phyloP scores from a whole-genome alignment of 139 green algal species.

The Chlamydomonas sphaeroides region DNA sequence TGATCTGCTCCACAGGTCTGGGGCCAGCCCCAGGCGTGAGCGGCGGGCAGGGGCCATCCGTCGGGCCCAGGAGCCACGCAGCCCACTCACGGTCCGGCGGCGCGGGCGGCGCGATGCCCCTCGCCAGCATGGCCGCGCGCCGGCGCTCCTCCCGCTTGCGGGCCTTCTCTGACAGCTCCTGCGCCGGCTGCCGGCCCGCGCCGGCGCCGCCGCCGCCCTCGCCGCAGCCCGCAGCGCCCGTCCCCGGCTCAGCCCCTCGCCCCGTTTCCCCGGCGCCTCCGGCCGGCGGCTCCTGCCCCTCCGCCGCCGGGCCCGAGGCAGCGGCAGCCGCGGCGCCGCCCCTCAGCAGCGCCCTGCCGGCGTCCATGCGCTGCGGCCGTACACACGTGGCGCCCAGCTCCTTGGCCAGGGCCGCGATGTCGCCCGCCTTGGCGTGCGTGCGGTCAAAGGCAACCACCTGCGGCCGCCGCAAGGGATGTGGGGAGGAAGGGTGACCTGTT shows the following conservation, averaged over 20 bases:
- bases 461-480: too few species aligned
- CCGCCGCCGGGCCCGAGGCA: too few species aligned
- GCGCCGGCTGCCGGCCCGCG: not conserved
- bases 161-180: slow-evolving; percentile 37
- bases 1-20: too few species aligned
- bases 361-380: slow-evolving; percentile 79
- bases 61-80: too few species aligned
- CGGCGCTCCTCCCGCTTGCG: slow-evolving; percentile 43
- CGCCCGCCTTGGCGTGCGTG: slow-evolving; percentile 80
- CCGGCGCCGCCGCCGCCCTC: not conserved
- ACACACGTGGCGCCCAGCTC: slow-evolving; percentile 80
- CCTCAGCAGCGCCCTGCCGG: slow-evolving; percentile 48
- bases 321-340: not conserved
- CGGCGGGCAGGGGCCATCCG: too few species aligned
- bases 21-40: too few species aligned
- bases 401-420: slow-evolving; percentile 64
- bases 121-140: slow-evolving; percentile 35
- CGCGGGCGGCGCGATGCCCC: slow-evolving; percentile 41
- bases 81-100: not conserved
- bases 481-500: too few species aligned
- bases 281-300: not conserved
- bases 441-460: slow-evolving; percentile 81
- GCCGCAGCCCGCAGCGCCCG: not conserved
- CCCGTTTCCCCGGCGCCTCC: not conserved
- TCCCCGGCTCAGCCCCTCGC: not conserved